phyloP scores from a whole-genome alignment of 2,329 filamentous ascomycete genomes.

The Leptosphaerulina australis region DNA sequence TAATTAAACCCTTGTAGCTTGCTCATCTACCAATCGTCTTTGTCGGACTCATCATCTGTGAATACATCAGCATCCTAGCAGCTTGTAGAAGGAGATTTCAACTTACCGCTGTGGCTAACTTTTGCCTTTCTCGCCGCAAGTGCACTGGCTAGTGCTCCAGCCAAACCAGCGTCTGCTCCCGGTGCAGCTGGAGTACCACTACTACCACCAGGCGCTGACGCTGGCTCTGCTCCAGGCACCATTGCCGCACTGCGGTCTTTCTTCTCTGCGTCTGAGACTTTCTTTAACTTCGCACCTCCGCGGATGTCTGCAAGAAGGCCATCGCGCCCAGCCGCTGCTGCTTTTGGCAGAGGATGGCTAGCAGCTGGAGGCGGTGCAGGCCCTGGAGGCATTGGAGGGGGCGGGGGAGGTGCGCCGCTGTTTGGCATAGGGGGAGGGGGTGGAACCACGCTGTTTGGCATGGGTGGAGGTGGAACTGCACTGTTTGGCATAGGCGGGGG shows the following conservation, averaged over 20 bases:
- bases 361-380: constrained; percentile 47
- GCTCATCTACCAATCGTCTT: constrained; percentile 70
- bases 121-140: constrained; percentile 88
- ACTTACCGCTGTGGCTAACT: constrained; percentile 88
- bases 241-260: constrained; percentile 71
- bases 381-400: constrained; percentile 39
- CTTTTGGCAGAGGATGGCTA: constrained; percentile 41
- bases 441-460: constrained; percentile 33
- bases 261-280: constrained; percentile 73
- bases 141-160: constrained; percentile 73
- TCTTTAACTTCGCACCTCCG: constrained; percentile 69
- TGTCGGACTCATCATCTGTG: constrained; percentile 75
- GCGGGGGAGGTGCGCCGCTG: constrained; percentile 49
- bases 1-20: background rate
- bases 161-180: constrained; percentile 48
- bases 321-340: constrained; percentile 56
- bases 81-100: background rate
- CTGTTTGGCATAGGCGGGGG: constrained; percentile 43
- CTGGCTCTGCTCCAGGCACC: constrained; percentile 58
- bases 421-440: constrained; percentile 44
- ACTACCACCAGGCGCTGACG: constrained; percentile 59
- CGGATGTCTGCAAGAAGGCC: constrained; percentile 76
- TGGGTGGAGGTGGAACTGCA: constrained; percentile 31
- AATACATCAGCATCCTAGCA: constrained; percentile 33
- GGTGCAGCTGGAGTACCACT: constrained; percentile 45